These are phyloP conservation scores for Colletotrichum acutatum DNA, from an alignment of 2,329 filamentous ascomycete genomes.

Conservation along the genomic window DNA sequence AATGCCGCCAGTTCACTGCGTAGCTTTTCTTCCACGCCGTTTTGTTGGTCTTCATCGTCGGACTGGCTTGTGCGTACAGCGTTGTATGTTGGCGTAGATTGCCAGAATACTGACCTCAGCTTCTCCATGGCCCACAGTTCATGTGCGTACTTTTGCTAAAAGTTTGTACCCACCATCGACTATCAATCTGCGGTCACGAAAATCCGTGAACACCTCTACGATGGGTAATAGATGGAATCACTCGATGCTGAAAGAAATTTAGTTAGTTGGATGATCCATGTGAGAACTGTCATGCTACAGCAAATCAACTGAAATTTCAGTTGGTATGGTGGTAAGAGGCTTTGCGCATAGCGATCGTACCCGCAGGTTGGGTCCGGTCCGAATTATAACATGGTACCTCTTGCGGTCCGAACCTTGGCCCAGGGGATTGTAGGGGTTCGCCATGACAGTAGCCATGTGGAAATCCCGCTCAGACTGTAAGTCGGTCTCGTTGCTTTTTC, in stretches of 20 bases:
- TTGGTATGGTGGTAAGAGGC: not conserved
- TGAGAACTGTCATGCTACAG: not conserved
- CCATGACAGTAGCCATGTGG: not conserved
- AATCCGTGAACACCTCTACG: too few relatives aligned
- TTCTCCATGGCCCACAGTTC: not conserved
- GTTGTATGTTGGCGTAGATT: slow-evolving; percentile 2
- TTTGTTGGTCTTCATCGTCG: slow-evolving; percentile 11
- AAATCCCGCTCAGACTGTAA: not conserved
- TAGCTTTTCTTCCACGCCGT: slow-evolving; percentile 11
- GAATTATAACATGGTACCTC: not conserved
- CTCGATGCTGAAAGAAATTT: not conserved
- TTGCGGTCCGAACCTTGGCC: not conserved
- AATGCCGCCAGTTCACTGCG: not conserved
- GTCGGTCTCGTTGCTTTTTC: too few relatives aligned
- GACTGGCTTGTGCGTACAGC: slow-evolving; percentile 17
- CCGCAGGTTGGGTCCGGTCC: not conserved
- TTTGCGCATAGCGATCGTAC: too few relatives aligned
- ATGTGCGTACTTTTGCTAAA: not conserved
- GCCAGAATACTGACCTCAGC: not conserved
- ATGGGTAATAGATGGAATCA: too few relatives aligned
- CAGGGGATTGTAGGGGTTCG: not conserved
- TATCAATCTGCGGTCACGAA: too few relatives aligned
- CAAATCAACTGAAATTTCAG: not conserved
- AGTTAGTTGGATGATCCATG: not conserved
- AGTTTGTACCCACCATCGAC: too few relatives aligned